Base-by-base conservation (phyloP, 371 early-diverging fungal species). In the Mortierella sp. region DNA sequence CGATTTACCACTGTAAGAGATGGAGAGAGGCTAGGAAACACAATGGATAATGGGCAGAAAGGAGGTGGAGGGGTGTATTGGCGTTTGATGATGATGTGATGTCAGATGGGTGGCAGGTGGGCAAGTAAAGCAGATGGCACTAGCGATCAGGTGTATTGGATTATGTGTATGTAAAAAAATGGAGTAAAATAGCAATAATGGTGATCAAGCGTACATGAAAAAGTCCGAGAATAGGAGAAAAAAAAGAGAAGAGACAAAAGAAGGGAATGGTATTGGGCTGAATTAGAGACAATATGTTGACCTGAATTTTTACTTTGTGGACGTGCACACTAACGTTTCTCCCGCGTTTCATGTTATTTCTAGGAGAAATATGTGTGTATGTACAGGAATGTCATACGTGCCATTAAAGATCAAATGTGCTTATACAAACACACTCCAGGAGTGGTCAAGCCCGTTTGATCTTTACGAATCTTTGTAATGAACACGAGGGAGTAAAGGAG, bases 301-400 rank as follows among this genome's bases (percentile, higher is more conserved):
- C 55, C 48, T 36, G 36, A 36, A 36, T 6, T 43, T 47, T 52
- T 7, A 15, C 22, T 21, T 47, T n/a, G 28, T 28, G 64, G 50
- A 59, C 19, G 21, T 59, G 67, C 59, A 58, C 67, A 47, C 33
- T 21, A 38, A 24, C 55, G 62, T 62, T 4, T 36, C 68, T 68
- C 47, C 61, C 52, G 68, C 68, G 68, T 68, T 68, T 68, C 68
- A 68, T 68, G 61, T 67, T n/a, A 50, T 58, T 47, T 58, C 52
- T 7, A 53, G 69, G 69, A 61, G 69, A 55, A 28, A 6, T 36
- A 6, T 36, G 36, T 36, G 36, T 36, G 36, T 36, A 6, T 36
- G 28, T 55, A 24, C 55, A 55, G 28, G 55, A 55, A 55, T 55
- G 55, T 55, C 55, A 28, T 28, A 55, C 55, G 32, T 55, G 55